A percentile compares a stretch with the other conserved stretches of the same genome.
Conservation (phyloP, 306 rosid species). For the Boehmeria nivea region DNA sequence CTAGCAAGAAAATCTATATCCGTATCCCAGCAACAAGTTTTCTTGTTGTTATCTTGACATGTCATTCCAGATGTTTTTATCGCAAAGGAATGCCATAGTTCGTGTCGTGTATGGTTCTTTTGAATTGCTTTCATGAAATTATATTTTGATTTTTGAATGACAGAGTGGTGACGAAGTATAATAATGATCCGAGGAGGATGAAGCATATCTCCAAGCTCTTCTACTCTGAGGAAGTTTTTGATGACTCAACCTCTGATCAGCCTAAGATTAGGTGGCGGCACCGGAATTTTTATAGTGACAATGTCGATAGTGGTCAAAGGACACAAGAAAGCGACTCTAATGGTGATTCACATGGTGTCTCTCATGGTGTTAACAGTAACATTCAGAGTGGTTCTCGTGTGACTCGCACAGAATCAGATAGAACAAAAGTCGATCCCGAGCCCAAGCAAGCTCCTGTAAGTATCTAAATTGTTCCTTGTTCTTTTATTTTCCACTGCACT, state of each 20-base stretch:
- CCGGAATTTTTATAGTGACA: conserved; percentile 63
- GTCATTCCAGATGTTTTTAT: too few species aligned
- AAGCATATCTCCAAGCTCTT: conserved; percentile 56
- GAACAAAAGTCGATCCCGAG: conserved; percentile 22
- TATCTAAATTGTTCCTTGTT: too few species aligned
- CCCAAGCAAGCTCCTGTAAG: conserved; percentile 51
- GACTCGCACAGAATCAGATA: conserved; percentile 23
- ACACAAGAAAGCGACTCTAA: conserved; percentile 26
- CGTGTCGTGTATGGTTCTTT: too few species aligned
- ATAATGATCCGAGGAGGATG: conserved; percentile 42
- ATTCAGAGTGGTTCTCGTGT: conserved; percentile 14
- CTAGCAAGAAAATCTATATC: too few species aligned
- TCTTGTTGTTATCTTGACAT: too few species aligned
- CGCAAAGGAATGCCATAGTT: too few species aligned
- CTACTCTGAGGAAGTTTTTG: conserved; percentile 59
- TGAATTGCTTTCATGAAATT: too few species aligned
- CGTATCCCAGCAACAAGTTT: too few species aligned
- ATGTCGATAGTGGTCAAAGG: conserved; percentile 33
- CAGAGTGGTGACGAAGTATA: conserved; percentile 59
- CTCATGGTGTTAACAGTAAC: conserved; percentile 27
- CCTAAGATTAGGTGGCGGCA: conserved; percentile 71
- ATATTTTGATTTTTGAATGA: conserved; percentile 24
- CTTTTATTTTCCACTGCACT: not conserved
- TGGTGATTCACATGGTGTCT: conserved; percentile 23
- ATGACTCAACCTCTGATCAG: conserved; percentile 55